Evolutionary conservation across 2,329 filamentous ascomycete genomes (phyloP), one percentile per base, ranked within the genome.

Genomic region (Ophiostoma montium): DNA sequence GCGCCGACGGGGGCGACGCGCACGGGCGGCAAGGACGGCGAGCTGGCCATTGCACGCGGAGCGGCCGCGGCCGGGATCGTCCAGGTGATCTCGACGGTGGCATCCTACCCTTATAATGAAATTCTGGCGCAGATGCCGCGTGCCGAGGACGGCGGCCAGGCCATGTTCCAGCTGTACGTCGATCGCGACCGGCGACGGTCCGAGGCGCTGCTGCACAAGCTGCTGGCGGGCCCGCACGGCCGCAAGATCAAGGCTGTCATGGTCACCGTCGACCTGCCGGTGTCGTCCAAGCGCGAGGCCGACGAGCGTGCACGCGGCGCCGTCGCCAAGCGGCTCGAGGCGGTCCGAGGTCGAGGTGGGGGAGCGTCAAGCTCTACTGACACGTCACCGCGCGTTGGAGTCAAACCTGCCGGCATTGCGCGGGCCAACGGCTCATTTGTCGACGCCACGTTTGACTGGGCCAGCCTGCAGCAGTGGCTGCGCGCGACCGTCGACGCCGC

Each of bases 191-290:
- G 39, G 6, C 12, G 11, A 2, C 53, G 52, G 5, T 33, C 52
- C 8, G 52, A 38, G 10, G 18, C 18, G 1, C 19, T 54, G 15
- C 50, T 52, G 23, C 46, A 38, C 51, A 49, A 51, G 31, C 38
- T 53, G 38, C 38, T 56, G 13, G 33, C 21, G 2, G 50, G 57
- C 55, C 43, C 39, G 11, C 49, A 49, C 15, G 48, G 48, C 84
- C 47, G 35, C 59, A 60, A 59, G 15, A 49, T 56, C 27, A 52
- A 50, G 35, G 66, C 63, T n/a, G 55, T 68, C 9, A 62, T 76
- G 48, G 68, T 77, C 19, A 78, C 74, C 0, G 73, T 76, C 5
- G 74, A 78, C 49, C 70, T 73, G 0, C 73, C 74, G 0, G 73
- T 74, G 19, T 66, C 72, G 0, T 73, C 73, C 0, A 74, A 78